Evolutionary conservation across 2,329 filamentous ascomycete species (phyloP), one percentile per base, ranked within the genome.

Genomic region (Fusarium lateritium): DNA sequence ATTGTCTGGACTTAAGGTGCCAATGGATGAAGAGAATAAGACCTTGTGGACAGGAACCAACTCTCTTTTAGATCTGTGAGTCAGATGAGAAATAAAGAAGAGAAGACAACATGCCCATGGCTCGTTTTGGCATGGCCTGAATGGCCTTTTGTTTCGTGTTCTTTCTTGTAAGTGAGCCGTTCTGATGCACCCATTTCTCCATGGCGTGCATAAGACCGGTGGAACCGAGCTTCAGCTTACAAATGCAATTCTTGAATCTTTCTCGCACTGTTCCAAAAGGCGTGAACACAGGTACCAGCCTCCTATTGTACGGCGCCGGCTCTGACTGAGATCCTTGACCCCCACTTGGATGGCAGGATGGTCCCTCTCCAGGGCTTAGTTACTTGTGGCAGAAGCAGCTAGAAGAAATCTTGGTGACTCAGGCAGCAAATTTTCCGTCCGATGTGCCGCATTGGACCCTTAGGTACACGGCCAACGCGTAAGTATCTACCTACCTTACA

Each of bases 331-430:
- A 50, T 60, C 49, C 50, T 56, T 19, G 21, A 53, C 62, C 60
- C 65, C 67, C 66, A 66, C 62, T 15, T 39, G 42, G 42, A 14
- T 51, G 24, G 47, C 14, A 36, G 42, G 42, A 14, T 51, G 24
- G 47, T 66, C 34, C 39, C 65, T 53, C 38, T 65, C 56, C 36
- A 51, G 45, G 65, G 36, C 43, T 43, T 60, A 55, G 44, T 62
- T 43, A 44, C 60, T 56, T 49, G 57, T 61, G 26, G 53, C 57
- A 70, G 72, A 75, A 77, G 46, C 67, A 67, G 67, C 76, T 75
- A 77, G 76, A 76, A 76, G 53, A 51, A 53, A 53, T 68, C 56
- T 75, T 73, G 73, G 66, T 77, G 76, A 78, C 77, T 79, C 76
- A 80, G 78, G 78, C 78, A 79, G 71, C 76, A 76, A 78, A 59